Percentiles rank a stretch among this genome's conserved stretches.
These are phyloP conservation scores for Coemansia sp. DNA, from an alignment of 192 early-diverging fungal species.

Conservation along the genomic window DNA sequence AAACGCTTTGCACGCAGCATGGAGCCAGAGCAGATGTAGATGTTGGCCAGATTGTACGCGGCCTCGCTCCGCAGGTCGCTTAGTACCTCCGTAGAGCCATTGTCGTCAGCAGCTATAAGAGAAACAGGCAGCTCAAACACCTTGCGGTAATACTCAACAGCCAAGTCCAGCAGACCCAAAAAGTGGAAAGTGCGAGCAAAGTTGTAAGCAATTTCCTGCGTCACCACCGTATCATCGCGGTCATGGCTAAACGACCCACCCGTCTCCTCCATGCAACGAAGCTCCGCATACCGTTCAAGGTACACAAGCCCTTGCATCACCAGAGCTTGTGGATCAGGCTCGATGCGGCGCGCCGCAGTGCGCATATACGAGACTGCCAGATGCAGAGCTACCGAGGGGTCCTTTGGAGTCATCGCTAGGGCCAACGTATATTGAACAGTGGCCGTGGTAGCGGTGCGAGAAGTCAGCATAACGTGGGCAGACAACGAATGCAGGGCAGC, in stretches of 20 bases:
- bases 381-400: constrained; percentile 36
- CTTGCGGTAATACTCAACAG: constrained; percentile 80
- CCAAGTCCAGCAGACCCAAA: constrained; percentile 77
- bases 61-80: constrained; percentile 70
- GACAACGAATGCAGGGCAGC: constrained; percentile 34
- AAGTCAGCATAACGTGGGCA: constrained; percentile 29
- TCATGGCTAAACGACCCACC: not conserved
- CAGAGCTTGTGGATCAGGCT: constrained; percentile 5
- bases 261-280: constrained; percentile 23
- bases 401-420: constrained; percentile 25
- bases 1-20: constrained; percentile 66
- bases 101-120: constrained; percentile 8
- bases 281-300: constrained; percentile 45
- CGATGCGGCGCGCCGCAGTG: constrained; percentile 1
- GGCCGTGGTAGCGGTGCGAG: constrained; percentile 11
- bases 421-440: constrained; percentile 42
- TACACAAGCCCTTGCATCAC: constrained; percentile 35
- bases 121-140: constrained; percentile 64
- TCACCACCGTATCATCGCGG: constrained; percentile 20
- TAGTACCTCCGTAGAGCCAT: not conserved
- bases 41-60: constrained; percentile 86
- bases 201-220: constrained; percentile 74
- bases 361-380: constrained; percentile 32
- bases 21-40: constrained; percentile 76
- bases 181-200: constrained; percentile 86